These are phyloP conservation scores for Begonia masoniana DNA, from an alignment of 306 rosid species.

Conservation along the genomic window DNA sequence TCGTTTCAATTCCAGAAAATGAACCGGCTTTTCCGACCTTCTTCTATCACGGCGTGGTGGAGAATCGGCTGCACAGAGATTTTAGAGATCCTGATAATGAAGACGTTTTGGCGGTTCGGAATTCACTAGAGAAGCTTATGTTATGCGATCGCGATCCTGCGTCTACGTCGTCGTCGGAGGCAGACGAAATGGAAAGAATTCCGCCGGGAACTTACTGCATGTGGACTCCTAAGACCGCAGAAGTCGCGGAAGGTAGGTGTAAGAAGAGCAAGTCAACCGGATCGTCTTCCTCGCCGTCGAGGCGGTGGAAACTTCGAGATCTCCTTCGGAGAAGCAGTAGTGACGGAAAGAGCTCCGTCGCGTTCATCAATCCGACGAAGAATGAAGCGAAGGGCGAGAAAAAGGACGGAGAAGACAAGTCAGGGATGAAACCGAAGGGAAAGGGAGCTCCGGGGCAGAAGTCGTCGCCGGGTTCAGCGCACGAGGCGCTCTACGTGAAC, in stretches of 20 bases:
- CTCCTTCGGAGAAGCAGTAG: constrained; percentile 62
- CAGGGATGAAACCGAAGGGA: no score
- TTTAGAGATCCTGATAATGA: not conserved
- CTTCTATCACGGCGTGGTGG: constrained; percentile 31
- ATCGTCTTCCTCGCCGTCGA: constrained; percentile 27
- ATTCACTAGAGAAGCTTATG: constrained; percentile 17
- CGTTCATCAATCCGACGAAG: constrained; percentile 27
- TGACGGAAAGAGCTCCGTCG: constrained; percentile 50
- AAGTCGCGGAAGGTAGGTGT: constrained; percentile 21
- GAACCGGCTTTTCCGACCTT: constrained; percentile 49
- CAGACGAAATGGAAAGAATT: constrained; percentile 37
- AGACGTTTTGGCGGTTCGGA: constrained; percentile 11
- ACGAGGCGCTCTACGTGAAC: constrained; percentile 40
- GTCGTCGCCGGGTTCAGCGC: constrained; percentile 25
- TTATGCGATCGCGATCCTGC: constrained; percentile 16
- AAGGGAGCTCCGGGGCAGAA: not conserved
- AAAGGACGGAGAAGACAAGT: constrained; percentile 3
- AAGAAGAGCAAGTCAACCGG: constrained; percentile 83
- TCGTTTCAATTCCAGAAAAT: constrained; percentile 27
- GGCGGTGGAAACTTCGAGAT: constrained; percentile 55
- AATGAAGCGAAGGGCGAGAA: not conserved
- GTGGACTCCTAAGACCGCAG: constrained; percentile 48
- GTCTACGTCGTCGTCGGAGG: constrained; percentile 33
- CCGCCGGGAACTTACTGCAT: constrained; percentile 64
- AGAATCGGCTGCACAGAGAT: not conserved